Evolutionary conservation across 1,139 yeast species (phyloP), one percentile per base, ranked within the genome.

Genomic region (Pichia sp.): DNA sequence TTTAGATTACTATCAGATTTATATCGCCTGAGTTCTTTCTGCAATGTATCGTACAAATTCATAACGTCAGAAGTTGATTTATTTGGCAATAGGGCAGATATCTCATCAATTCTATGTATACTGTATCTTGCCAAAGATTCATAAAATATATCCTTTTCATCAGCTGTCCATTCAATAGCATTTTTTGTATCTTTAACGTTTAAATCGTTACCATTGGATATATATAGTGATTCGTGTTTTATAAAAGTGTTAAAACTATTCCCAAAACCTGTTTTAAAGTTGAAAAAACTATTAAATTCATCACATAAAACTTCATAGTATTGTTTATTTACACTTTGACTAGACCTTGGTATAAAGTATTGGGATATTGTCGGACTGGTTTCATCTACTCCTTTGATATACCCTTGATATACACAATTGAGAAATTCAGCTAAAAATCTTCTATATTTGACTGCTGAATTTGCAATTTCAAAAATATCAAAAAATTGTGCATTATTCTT

Each of bases 11-110:
- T 51, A 26, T 46, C 53, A 24, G 46, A 50, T 49, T 68, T 68
- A 43, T 59, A 52, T 15, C 52, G 48, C 16, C 52, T 49, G 40
- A 66, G 61, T 40, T 61, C 70, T 37, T 42, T 45, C 44, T 63
- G 61, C 22, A 80, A 59, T 18, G 70, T 49, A 18, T 69, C 59
- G 56, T 78, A 77, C 58, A 79, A 79, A 18, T 62, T 67, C 44
- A 71, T 58, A 7, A 80, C 72, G 51, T 80, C 84, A 1, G 66
- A 45, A 6, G 61, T 55, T 0, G 76, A 63, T 59, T 80, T 81
- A 2, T 65, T 56, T 0, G 71, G 71, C 27, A 63, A 44, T 18
- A 63, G 59, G 7, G 60, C 64, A 3, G 67, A 61, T 1, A 80
- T 73, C 11, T 63, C 55, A 9, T 73, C 78, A 9, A 71, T 56